These are phyloP conservation scores for Cryphonectria naterciae DNA, from an alignment of 2,329 filamentous ascomycete species.

Conservation along the genomic window DNA sequence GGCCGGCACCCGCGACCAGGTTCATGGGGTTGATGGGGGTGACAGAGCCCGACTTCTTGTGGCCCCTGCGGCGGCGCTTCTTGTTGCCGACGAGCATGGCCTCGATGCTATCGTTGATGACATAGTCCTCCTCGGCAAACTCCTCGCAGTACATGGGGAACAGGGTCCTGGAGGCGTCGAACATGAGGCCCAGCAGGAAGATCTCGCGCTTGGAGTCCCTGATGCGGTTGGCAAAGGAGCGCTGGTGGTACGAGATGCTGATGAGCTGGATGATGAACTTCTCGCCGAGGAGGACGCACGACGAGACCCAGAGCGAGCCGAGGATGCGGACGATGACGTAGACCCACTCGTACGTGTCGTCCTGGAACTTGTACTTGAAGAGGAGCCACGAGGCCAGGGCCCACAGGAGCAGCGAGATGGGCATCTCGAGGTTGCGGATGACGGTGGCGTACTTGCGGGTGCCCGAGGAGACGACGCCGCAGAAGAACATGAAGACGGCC, in stretches of 20 bases:
- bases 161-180: slow-evolving; percentile 83
- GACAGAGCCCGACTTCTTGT: slow-evolving; percentile 60
- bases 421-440: slow-evolving; percentile 65
- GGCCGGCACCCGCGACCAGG: slow-evolving; percentile 66
- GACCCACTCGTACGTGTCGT: slow-evolving; percentile 54
- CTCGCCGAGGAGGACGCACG: slow-evolving; percentile 74
- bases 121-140: slow-evolving; percentile 88
- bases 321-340: slow-evolving; percentile 67
- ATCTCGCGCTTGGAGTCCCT: slow-evolving; percentile 89
- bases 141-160: slow-evolving; percentile 93
- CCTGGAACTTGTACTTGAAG: slow-evolving; percentile 59
- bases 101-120: slow-evolving; percentile 85
- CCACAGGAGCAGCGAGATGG: slow-evolving; percentile 72
- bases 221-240: slow-evolving; percentile 82
- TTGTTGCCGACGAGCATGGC: slow-evolving; percentile 64
- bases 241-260: slow-evolving; percentile 82
- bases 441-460: slow-evolving; percentile 73
- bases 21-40: slow-evolving; percentile 76
- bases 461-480: slow-evolving; percentile 70
- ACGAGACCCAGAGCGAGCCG: slow-evolving; percentile 68
- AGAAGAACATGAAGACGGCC: slow-evolving; percentile 68
- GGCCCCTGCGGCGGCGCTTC: slow-evolving; percentile 35
- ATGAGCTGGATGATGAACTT: slow-evolving; percentile 81
- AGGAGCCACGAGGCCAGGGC: slow-evolving; percentile 64
- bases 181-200: slow-evolving; percentile 79